Evolutionary conservation across 495 filamentous ascomycete genomes (phyloP), one percentile per base, ranked within the genome.

Genomic region (Xylona heveae): DNA sequence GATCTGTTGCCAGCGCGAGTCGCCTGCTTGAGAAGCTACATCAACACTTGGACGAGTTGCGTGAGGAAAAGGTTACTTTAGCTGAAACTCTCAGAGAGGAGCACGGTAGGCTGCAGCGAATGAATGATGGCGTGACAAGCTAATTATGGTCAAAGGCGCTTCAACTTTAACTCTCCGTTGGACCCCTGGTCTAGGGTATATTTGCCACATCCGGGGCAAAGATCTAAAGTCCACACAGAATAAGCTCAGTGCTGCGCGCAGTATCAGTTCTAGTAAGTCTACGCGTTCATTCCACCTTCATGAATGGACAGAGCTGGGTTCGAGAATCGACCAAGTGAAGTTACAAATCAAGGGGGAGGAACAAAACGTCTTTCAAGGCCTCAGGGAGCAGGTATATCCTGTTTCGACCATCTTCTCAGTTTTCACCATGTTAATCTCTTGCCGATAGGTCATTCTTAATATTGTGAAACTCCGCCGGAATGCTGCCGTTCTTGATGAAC

Each of bases 201-300:
- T 88, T 37, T 88, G 78, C 50, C 83, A 94, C 41, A 66, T 94
- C 38, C 92, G 77, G 53, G 81, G 80, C 19, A 84, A 74, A 50
- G 71, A 90, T 40, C 57, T 66, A 20, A 59, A 56, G 28, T 32
- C 49, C 14, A 46, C 53, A 1, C 33, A 63, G 13, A 50, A 62
- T 36, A 50, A 51, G 19, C 37, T 61, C 17, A 42, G 54, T 1
- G 54, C 55, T 13, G 67, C 71, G 12, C 62, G 66, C 31, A 71
- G 59, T 31, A 63, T 91, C 22, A 70, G 66, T 27, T 71, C 79
- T 6, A 83, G 74, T 41, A 91, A 82, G 43, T 74, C 68, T 6
- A 93, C 88, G 0, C 66, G 74, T 12, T 74, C 82, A 2, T 84
- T 93, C 48, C 76, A 92, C 46, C 55, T 81, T 2, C 65, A 79